Evolutionary conservation across 768 basidiomycete genomes (phyloP).

Genomic region (Suillus discolor): DNA sequence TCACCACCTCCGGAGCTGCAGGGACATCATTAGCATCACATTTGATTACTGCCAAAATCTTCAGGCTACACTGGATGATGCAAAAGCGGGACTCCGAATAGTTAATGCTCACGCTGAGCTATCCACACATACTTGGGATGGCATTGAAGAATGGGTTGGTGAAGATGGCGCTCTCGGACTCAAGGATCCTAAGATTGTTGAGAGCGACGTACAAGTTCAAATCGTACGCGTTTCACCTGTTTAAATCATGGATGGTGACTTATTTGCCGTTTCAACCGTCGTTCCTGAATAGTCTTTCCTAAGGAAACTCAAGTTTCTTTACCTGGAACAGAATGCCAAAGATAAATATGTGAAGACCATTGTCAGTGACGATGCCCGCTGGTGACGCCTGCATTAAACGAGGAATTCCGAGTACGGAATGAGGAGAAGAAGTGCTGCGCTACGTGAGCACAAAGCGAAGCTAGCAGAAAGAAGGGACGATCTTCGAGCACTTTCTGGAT

Average conservation of each 20-base stretch:
- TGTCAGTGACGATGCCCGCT: constrained; percentile 82
- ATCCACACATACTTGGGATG: constrained; percentile 30
- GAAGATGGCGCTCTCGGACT: constrained; percentile 27
- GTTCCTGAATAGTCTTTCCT: constrained; percentile 56
- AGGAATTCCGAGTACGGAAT: constrained; percentile 59
- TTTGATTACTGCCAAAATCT: constrained; percentile 20
- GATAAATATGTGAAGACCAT: constrained; percentile 86
- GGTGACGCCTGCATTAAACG: constrained; percentile 80
- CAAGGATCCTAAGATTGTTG: constrained; percentile 58
- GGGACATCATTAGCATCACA: background rate
- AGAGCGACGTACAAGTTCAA: constrained; percentile 60
- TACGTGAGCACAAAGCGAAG: constrained; percentile 65
- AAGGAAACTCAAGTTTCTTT: constrained; percentile 85
- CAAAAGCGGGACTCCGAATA: constrained; percentile 22
- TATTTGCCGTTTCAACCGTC: constrained; percentile 5
- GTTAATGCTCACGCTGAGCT: constrained; percentile 23
- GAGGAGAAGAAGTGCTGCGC: constrained; percentile 68
- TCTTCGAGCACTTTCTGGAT: constrained; percentile 61
- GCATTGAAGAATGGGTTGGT: constrained; percentile 27
- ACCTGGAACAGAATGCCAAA: constrained; percentile 89
- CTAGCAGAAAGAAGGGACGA: constrained; percentile 65
- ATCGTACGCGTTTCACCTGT: constrained; percentile 46
- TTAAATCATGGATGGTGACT: background rate
- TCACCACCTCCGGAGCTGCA: background rate
- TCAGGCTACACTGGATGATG: constrained; percentile 28